Evolutionary conservation across 768 basidiomycete genomes (phyloP).

Genomic region (Leccinum longicurvipes): DNA sequence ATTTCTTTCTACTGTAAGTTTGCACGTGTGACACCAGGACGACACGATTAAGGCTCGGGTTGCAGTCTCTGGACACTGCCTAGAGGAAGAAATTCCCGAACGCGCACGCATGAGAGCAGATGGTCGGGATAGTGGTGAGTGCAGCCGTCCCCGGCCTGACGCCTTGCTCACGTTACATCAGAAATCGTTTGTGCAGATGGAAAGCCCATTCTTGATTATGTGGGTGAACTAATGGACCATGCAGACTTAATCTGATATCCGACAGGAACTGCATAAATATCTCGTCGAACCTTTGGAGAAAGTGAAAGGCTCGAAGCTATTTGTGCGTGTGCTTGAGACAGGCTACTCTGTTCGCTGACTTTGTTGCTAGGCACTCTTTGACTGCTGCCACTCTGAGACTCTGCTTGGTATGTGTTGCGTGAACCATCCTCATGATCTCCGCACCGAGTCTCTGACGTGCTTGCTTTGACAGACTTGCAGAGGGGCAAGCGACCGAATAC

Average conservation of each 20-base stretch:
- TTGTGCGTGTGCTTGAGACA: constrained; percentile 9
- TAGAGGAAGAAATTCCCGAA: constrained; percentile 19
- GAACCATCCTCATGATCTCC: neutral
- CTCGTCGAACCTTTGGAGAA: constrained; percentile 18
- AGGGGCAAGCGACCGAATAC: constrained; percentile 1
- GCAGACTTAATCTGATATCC: neutral
- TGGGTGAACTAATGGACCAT: neutral
- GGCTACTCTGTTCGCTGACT: neutral
- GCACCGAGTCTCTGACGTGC: neutral
- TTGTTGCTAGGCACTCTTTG: constrained; percentile 22
- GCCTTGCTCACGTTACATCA: neutral
- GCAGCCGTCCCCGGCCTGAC: neutral
- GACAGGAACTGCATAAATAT: constrained; percentile 17
- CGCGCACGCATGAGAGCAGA: constrained; percentile 40
- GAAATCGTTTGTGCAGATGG: constrained; percentile 22
- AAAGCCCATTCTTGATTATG: constrained; percentile 22
- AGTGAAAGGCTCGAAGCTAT: constrained; percentile 18
- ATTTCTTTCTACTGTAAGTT: constrained; percentile 56
- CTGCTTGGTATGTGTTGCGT: constrained; percentile 18
- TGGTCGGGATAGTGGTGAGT: constrained; percentile 45
- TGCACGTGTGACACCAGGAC: neutral
- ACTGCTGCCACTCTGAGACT: constrained; percentile 30
- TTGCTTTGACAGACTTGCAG: constrained; percentile 17
- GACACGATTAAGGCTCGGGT: neutral
- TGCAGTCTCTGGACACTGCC: constrained; percentile 14